A percentile compares a stretch with the other conserved stretches of the same genome.
Conservation (phyloP, 257 asterid species). For the Mentha longifolia region DNA sequence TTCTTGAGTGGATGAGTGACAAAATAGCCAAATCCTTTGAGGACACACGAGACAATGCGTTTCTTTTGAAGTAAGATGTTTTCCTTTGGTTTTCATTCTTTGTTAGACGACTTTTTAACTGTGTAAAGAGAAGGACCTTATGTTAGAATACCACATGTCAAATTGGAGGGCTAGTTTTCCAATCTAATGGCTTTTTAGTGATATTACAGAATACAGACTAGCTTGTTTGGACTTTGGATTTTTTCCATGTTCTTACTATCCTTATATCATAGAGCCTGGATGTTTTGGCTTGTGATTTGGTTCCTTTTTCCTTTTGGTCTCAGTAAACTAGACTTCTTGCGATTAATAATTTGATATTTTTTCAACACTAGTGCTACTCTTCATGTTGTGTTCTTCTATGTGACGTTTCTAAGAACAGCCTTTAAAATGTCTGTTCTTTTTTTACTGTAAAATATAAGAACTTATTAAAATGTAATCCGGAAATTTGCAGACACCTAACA, state of each 20-base stretch:
- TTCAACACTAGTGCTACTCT: constrained; percentile 9
- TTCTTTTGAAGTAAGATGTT: constrained; percentile 75
- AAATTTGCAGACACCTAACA: constrained; percentile 70
- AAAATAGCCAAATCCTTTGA: constrained; percentile 93
- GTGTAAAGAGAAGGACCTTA: constrained; percentile 12
- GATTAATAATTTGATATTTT: constrained; percentile 1
- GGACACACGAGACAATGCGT: constrained; percentile 91
- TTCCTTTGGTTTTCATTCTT: constrained; percentile 31
- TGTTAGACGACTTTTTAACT: constrained; percentile 23
- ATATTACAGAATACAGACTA: background rate
- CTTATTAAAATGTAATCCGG: constrained; percentile 39
- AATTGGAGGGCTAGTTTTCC: background rate
- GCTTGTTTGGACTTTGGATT: constrained; percentile 12
- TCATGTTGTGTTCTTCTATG: constrained; percentile 19
- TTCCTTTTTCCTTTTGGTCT: constrained; percentile 27
- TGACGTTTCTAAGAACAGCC: constrained; percentile 18
- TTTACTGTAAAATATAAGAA: constrained; percentile 3
- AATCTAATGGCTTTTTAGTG: constrained; percentile 11
- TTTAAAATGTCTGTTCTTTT: constrained; percentile 6
- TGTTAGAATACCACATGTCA: constrained; percentile 15
- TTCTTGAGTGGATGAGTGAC: constrained; percentile 99
- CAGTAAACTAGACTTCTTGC: background rate
- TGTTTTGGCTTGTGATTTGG: constrained; percentile 16
- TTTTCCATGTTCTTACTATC: constrained; percentile 17
- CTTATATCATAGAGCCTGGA: constrained; percentile 16